A percentile compares a stretch with the other conserved stretches of the same genome.
These are phyloP conservation scores for Talaromyces pinophilus DNA, from an alignment of 2,329 filamentous ascomycete species.

Conservation along the genomic window DNA sequence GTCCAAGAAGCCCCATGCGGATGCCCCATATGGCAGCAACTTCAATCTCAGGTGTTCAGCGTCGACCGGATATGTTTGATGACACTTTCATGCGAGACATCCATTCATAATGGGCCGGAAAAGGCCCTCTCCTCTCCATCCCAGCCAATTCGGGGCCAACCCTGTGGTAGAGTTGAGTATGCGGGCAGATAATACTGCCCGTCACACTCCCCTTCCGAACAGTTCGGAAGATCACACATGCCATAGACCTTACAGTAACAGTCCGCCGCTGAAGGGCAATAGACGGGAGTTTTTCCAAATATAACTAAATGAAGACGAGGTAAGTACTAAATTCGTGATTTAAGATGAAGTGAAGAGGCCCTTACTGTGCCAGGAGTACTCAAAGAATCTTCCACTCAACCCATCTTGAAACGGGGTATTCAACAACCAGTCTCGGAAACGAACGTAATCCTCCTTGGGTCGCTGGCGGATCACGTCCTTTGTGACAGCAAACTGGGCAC, in stretches of 20 bases:
- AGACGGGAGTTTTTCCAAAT: slow-evolving; percentile 19
- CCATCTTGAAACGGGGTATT: slow-evolving; percentile 51
- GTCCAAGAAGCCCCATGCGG: not conserved
- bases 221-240: slow-evolving; percentile 18
- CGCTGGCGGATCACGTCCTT: slow-evolving; percentile 51
- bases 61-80: not conserved
- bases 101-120: slow-evolving; percentile 4
- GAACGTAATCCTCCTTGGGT: slow-evolving; percentile 50
- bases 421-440: slow-evolving; percentile 55
- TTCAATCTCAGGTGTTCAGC: not conserved
- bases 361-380: slow-evolving; percentile 54
- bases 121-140: slow-evolving; percentile 20
- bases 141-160: slow-evolving; percentile 20
- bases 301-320: slow-evolving; percentile 7
- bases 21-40: not conserved
- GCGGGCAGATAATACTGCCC: slow-evolving; percentile 18
- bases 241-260: slow-evolving; percentile 24
- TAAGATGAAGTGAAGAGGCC: not conserved
- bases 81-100: no score
- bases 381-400: slow-evolving; percentile 54
- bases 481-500: slow-evolving; percentile 58
- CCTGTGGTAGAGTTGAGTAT: slow-evolving; percentile 18
- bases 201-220: slow-evolving; percentile 10
- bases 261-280: slow-evolving; percentile 19
- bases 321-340: not conserved